Percentiles rank a stretch among this genome's conserved stretches.
Evolutionary conservation across 495 filamentous ascomycete species (phyloP).

Genomic region (Neurospora sp.): DNA sequence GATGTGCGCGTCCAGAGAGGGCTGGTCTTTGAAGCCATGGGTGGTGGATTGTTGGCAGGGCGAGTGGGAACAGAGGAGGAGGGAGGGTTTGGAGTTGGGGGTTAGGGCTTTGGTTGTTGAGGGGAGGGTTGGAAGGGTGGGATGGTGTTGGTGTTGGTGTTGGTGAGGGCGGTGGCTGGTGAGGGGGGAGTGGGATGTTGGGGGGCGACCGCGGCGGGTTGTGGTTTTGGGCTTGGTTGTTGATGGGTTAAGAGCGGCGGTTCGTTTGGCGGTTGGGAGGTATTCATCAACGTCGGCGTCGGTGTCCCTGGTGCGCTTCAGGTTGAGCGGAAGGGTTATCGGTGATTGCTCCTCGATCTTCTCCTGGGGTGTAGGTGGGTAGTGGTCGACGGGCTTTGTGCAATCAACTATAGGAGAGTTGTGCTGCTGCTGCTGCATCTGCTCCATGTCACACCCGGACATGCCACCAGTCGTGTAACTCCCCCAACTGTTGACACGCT

Average conservation of each 20-base stretch:
- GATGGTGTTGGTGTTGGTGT: constrained; percentile 4
- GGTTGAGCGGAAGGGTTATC: constrained; percentile 10
- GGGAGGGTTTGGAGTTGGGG: constrained; percentile 1
- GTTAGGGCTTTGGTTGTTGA: not conserved
- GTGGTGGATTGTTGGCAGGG: constrained; percentile 26
- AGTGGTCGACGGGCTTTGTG: constrained; percentile 13
- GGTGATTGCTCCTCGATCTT: constrained; percentile 15
- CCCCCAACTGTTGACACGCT: constrained; percentile 9
- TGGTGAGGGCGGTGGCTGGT: not conserved
- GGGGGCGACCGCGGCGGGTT: not conserved
- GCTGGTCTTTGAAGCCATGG: constrained; percentile 33
- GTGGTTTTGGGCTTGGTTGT: not conserved
- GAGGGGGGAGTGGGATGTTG: not conserved
- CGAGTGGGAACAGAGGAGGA: constrained; percentile 12
- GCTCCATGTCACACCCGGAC: constrained; percentile 7
- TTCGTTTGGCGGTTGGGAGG: constrained; percentile 9
- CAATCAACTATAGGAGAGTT: not conserved
- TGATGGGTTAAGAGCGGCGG: not conserved
- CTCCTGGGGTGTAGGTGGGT: constrained; percentile 18
- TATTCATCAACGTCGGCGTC: constrained; percentile 9
- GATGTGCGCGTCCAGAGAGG: constrained; percentile 36
- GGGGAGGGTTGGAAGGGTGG: not conserved
- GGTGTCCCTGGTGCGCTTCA: not conserved
- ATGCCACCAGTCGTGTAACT: constrained; percentile 5
- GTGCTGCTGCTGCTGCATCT: not conserved